Evolutionary conservation across 2,329 filamentous ascomycete genomes (phyloP).

Genomic region (Aspergillus sojae): DNA sequence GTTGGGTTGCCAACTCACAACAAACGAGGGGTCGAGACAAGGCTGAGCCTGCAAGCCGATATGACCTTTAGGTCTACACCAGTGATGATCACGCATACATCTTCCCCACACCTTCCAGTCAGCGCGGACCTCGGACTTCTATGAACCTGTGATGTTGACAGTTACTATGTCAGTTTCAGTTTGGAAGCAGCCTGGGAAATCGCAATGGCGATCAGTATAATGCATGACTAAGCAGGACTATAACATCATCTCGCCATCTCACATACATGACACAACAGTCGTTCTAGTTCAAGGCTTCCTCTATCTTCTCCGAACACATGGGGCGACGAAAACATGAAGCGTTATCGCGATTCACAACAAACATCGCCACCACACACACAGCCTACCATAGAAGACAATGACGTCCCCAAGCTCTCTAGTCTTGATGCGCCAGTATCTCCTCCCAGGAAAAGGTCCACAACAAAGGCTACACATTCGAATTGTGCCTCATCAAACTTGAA

Average conservation of each 20-base stretch:
- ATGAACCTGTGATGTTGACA: too few relatives aligned
- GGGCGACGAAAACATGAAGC: not conserved
- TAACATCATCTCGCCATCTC: not conserved
- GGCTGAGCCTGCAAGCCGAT: too few relatives aligned
- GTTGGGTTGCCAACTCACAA: too few relatives aligned
- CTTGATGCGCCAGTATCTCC: conserved; percentile 32
- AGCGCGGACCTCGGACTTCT: too few relatives aligned
- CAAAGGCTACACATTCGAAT: not conserved
- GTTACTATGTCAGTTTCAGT: not conserved
- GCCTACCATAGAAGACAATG: too few relatives aligned
- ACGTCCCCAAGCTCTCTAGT: conserved; percentile 13
- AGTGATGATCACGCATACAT: too few relatives aligned
- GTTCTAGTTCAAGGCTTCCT: not conserved
- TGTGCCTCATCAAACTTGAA: not conserved
- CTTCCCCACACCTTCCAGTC: too few relatives aligned
- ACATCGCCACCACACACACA: not conserved
- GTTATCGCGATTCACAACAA: not conserved
- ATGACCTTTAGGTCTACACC: too few relatives aligned
- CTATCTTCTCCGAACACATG: too few relatives aligned
- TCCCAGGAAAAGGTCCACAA: conserved; percentile 20
- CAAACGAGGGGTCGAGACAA: too few relatives aligned
- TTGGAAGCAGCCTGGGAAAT: not conserved
- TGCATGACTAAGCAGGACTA: not conserved
- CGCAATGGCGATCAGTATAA: too few relatives aligned
- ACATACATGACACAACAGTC: not conserved